Percentiles rank a stretch among this genome's conserved stretches.
These are phyloP conservation scores for Monascus ruber DNA, from an alignment of 2,329 filamentous ascomycete species.

Conservation along the genomic window DNA sequence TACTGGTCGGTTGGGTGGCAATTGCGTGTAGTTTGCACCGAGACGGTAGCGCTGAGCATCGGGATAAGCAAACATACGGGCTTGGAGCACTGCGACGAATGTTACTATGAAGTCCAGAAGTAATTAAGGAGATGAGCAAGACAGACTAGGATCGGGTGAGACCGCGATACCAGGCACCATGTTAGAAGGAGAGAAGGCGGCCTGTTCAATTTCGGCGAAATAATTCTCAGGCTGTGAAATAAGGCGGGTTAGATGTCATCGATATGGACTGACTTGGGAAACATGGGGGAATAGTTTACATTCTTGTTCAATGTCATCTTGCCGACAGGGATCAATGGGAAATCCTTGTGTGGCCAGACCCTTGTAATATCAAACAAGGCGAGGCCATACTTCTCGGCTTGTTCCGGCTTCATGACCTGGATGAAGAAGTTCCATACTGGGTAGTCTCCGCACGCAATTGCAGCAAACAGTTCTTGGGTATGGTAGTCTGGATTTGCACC, in stretches of 20 bases:
- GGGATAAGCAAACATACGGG: conserved; percentile 54
- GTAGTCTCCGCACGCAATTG: conserved; percentile 59
- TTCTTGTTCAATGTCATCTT: conserved; percentile 70
- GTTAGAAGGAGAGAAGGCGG: conserved; percentile 71
- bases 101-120: too few species aligned
- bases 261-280: too few species aligned
- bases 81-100: conserved; percentile 45
- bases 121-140: too few species aligned
- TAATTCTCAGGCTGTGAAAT: conserved; percentile 49
- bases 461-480: conserved; percentile 62
- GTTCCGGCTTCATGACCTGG: conserved; percentile 61
- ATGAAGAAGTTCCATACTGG: conserved; percentile 75
- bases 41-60: conserved; percentile 50
- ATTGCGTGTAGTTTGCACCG: conserved; percentile 57
- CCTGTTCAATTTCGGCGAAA: conserved; percentile 73
- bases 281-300: conserved; percentile 20
- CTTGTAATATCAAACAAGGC: conserved; percentile 80
- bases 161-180: conserved; percentile 68
- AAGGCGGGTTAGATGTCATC: too few species aligned
- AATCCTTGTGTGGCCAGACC: conserved; percentile 67
- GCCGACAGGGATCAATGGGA: conserved; percentile 67
- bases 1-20: conserved; percentile 59
- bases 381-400: conserved; percentile 69
- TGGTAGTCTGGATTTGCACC: conserved; percentile 75
- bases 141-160: conserved; percentile 52